phyloP scores from a whole-genome alignment of 2,329 filamentous ascomycete genomes.

The Apiospora arundinis region DNA sequence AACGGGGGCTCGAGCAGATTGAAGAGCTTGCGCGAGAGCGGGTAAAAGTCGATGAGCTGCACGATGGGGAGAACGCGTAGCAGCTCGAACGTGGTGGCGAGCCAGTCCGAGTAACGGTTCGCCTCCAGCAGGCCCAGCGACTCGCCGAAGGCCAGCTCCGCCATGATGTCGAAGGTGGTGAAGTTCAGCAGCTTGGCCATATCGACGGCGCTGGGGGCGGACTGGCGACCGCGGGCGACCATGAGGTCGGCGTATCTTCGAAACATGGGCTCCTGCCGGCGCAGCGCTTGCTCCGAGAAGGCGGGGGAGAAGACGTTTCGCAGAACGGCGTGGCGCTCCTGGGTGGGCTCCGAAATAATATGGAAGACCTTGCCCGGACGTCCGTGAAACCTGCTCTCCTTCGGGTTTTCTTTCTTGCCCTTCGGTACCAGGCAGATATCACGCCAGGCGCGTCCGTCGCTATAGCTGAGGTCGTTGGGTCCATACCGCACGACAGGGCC shows the following conservation, averaged over 20 bases:
- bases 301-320: background rate
- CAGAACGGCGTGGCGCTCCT: conserved; percentile 25
- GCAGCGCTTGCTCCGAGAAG: conserved; percentile 31
- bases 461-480: conserved; percentile 32
- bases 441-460: conserved; percentile 30
- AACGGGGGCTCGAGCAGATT: conserved; percentile 31
- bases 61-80: conserved; percentile 32
- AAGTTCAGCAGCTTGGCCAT: conserved; percentile 31
- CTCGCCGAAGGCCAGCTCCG: conserved; percentile 32
- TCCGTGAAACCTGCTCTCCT: background rate
- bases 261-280: conserved; percentile 43
- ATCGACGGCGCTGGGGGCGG: conserved; percentile 29
- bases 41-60: conserved; percentile 30
- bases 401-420: conserved; percentile 20
- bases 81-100: conserved; percentile 32
- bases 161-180: conserved; percentile 33
- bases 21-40: conserved; percentile 28
- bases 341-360: conserved; percentile 29
- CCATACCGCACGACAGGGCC: conserved; percentile 32
- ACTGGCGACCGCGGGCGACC: conserved; percentile 29
- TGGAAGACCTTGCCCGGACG: conserved; percentile 25
- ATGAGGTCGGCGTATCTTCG: conserved; percentile 36
- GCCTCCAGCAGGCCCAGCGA: conserved; percentile 28
- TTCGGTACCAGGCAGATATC: conserved; percentile 30
- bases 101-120: conserved; percentile 33